These are phyloP conservation scores for Jacaranda mimosifolia DNA, from an alignment of 257 asterid genomes.

Conservation along the genomic window DNA sequence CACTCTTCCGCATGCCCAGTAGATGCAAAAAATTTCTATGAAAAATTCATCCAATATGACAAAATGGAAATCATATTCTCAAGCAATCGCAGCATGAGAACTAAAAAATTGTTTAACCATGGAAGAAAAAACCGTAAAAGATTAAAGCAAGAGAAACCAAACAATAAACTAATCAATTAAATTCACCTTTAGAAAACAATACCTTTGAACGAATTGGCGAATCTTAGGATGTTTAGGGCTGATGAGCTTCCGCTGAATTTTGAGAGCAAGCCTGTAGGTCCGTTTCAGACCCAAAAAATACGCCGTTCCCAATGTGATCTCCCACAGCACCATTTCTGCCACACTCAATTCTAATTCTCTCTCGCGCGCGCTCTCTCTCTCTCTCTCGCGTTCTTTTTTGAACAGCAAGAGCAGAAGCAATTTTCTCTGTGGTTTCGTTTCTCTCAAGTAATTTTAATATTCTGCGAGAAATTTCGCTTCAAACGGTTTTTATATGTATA, in stretches of 20 bases:
- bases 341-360: background rate
- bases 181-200: constrained; percentile 10
- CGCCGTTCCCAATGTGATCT: constrained; percentile 87
- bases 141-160: background rate
- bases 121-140: background rate
- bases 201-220: constrained; percentile 75
- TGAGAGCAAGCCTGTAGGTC: constrained; percentile 78
- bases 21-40: constrained; percentile 5
- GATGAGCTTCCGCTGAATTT: constrained; percentile 78
- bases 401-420: background rate
- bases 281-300: constrained; percentile 85
- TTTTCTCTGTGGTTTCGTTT: constrained; percentile 39
- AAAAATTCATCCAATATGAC: background rate
- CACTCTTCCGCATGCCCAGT: background rate
- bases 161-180: constrained; percentile 3
- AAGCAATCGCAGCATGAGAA: constrained; percentile 9
- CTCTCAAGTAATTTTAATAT: constrained; percentile 41
- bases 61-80: background rate
- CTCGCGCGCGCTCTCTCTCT: constrained; percentile 21
- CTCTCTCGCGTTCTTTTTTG: constrained; percentile 28
- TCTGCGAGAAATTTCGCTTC: constrained; percentile 32
- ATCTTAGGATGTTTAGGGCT: constrained; percentile 62
- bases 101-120: background rate
- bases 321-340: constrained; percentile 86
- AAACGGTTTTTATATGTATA: background rate